phyloP scores from a whole-genome alignment of 495 filamentous ascomycete species.

The Neurospora sp. region DNA sequence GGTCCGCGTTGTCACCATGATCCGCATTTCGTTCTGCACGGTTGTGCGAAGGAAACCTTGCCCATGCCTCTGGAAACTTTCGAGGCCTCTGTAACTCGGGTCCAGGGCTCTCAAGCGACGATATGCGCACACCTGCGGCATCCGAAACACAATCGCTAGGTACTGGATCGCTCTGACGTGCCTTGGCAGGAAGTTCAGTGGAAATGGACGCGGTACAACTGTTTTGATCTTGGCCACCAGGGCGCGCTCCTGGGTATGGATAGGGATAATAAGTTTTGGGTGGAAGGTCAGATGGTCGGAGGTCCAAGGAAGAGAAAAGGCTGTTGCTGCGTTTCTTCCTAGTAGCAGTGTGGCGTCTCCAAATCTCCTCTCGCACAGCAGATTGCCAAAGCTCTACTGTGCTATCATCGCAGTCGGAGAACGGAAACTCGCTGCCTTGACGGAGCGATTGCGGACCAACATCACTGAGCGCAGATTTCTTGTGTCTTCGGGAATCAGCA shows the following conservation, averaged over 20 bases:
- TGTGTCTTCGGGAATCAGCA: background rate
- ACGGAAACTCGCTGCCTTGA: background rate
- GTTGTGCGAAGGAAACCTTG: conserved; percentile 28
- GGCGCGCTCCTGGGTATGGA: background rate
- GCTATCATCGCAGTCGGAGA: conserved; percentile 9
- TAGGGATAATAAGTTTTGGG: background rate
- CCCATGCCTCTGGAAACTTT: conserved; percentile 22
- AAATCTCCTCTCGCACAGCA: conserved; percentile 17
- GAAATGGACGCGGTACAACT: background rate
- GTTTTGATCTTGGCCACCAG: background rate
- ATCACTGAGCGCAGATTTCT: background rate
- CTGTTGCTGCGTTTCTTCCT: conserved; percentile 3
- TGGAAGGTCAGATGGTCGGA: background rate
- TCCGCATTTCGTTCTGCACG: conserved; percentile 22
- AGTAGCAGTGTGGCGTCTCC: conserved; percentile 6
- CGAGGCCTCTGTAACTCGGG: background rate
- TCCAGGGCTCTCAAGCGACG: background rate
- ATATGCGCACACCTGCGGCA: background rate
- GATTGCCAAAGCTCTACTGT: conserved; percentile 12
- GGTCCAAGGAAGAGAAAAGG: background rate
- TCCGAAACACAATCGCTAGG: background rate
- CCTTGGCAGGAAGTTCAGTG: background rate
- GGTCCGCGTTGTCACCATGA: conserved; percentile 14
- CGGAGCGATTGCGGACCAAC: background rate
- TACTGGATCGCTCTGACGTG: background rate